Percentiles rank a stretch among this genome's conserved stretches.
Conservation (phyloP, 495 filamentous ascomycete genomes). For the Halenospora varia region DNA sequence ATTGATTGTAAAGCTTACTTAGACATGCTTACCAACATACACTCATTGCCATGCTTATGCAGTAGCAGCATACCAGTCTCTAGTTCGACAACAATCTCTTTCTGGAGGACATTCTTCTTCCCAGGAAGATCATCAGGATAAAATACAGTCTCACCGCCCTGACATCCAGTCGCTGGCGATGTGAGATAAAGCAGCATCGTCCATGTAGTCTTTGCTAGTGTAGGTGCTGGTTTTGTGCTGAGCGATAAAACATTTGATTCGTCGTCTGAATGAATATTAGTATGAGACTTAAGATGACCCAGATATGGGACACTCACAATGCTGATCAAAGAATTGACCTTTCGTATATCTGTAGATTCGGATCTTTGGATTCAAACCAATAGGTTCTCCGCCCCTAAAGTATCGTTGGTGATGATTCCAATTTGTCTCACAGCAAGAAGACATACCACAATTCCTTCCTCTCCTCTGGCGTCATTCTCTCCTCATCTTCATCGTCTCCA, state of each 20-base stretch:
- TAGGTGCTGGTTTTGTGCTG: constrained; percentile 35
- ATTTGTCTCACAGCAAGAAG: not conserved
- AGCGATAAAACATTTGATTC: constrained; percentile 69
- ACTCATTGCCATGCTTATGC: constrained; percentile 85
- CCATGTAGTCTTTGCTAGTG: constrained; percentile 81
- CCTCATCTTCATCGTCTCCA: constrained; percentile 23
- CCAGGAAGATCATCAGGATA: constrained; percentile 56
- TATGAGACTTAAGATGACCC: not conserved
- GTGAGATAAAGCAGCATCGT: constrained; percentile 87
- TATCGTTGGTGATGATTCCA: not conserved
- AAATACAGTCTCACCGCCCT: constrained; percentile 88
- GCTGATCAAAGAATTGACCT: constrained; percentile 85
- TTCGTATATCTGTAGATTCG: constrained; percentile 85
- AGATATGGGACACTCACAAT: constrained; percentile 55
- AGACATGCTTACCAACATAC: constrained; percentile 54
- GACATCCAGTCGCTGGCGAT: constrained; percentile 58
- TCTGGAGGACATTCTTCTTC: constrained; percentile 38
- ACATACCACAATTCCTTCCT: constrained; percentile 32
- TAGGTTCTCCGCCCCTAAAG: constrained; percentile 72
- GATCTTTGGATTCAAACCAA: constrained; percentile 89
- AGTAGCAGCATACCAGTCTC: constrained; percentile 81
- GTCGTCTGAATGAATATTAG: constrained; percentile 51
- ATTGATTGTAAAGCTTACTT: not conserved
- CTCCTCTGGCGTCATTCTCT: constrained; percentile 26
- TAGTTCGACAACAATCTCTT: constrained; percentile 61